phyloP scores from a whole-genome alignment of 768 basidiomycete species.

The Porphyrellus cyaneotinctus region DNA sequence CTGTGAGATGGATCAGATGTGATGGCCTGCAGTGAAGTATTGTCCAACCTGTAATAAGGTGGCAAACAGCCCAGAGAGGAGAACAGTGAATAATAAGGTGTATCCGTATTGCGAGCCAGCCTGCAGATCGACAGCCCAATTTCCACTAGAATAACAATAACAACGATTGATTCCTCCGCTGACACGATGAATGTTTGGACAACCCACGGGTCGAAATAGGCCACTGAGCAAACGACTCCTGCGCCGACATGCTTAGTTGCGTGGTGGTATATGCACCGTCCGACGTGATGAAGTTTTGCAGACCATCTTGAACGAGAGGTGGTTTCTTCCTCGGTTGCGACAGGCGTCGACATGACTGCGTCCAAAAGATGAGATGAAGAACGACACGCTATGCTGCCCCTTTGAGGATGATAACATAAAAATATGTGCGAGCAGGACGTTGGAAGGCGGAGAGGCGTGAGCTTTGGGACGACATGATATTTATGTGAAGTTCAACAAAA shows the following conservation, averaged over 20 bases:
- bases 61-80: constrained; percentile 78
- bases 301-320: constrained; percentile 15
- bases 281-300: constrained; percentile 19
- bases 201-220: constrained; percentile 83
- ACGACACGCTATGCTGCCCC: not conserved
- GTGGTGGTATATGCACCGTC: constrained; percentile 42
- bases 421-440: not conserved
- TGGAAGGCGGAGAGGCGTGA: not conserved
- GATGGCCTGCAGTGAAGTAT: not conserved
- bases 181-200: not conserved
- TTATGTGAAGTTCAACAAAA: not conserved
- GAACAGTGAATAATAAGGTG: constrained; percentile 77
- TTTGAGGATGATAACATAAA: constrained; percentile 5
- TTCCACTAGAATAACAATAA: constrained; percentile 47
- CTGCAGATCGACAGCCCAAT: constrained; percentile 88
- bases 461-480: not conserved
- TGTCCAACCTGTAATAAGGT: constrained; percentile 66
- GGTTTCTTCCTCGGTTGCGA: constrained; percentile 4
- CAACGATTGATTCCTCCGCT: not conserved
- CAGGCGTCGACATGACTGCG: constrained; percentile 15
- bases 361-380: not conserved
- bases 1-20: constrained; percentile 33
- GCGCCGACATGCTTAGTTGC: constrained; percentile 67
- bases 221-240: constrained; percentile 83
- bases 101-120: constrained; percentile 87